Conservation (phyloP, 352 stramenopile genomes). For the Phytophthora sp. region DNA sequence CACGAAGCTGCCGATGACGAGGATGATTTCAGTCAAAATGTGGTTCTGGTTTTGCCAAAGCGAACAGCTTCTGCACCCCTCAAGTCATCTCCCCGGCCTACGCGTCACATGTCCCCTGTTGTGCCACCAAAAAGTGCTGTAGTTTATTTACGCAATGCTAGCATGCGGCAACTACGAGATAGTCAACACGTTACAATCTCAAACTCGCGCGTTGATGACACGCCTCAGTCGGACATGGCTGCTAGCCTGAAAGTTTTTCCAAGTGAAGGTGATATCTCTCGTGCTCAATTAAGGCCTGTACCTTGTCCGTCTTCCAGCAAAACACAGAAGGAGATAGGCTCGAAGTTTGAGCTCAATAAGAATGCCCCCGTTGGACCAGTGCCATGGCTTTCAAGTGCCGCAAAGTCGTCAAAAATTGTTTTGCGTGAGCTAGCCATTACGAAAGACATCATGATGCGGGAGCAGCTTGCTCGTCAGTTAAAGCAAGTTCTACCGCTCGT, state of each 20-base stretch:
- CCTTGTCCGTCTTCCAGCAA: slow-evolving; percentile 2
- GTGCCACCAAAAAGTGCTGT: slow-evolving; percentile 18
- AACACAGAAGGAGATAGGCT: background rate
- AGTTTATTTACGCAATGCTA: slow-evolving; percentile 23
- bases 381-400: slow-evolving; percentile 19
- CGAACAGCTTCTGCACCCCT: slow-evolving; percentile 15
- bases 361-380: background rate
- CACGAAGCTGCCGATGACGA: slow-evolving; percentile 11
- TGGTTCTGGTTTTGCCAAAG: slow-evolving; percentile 19
- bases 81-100: background rate
- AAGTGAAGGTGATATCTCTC: slow-evolving; percentile 18
- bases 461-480: slow-evolving; percentile 60
- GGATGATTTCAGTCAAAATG: slow-evolving; percentile 18
- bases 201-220: background rate
- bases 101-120: slow-evolving; percentile 13
- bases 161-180: slow-evolving; percentile 27
- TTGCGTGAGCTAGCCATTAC: slow-evolving; percentile 54
- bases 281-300: background rate
- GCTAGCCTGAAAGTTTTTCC: slow-evolving; percentile 9
- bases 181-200: slow-evolving; percentile 13
- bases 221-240: background rate
- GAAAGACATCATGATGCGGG: slow-evolving; percentile 67
- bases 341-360: background rate
- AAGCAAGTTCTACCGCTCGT: slow-evolving; percentile 28
- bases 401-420: slow-evolving; percentile 42